phyloP scores from a whole-genome alignment of 805 yeast genomes.

The Teunomyces kruisii region DNA sequence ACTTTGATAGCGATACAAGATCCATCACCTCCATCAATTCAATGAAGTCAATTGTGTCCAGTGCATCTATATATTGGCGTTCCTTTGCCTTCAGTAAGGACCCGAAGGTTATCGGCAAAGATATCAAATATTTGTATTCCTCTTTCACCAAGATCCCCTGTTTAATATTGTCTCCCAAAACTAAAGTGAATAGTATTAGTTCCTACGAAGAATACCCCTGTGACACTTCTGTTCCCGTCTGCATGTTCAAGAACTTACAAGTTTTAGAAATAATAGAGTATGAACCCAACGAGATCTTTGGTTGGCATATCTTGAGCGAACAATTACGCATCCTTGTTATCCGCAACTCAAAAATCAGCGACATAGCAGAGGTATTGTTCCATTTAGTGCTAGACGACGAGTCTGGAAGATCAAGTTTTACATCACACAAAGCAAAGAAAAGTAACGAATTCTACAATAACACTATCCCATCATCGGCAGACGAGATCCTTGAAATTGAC shows the following conservation, averaged over 20 bases:
- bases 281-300: constrained; percentile 64
- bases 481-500: constrained; percentile 10
- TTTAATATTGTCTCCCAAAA: constrained; percentile 57
- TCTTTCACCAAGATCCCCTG: constrained; percentile 69
- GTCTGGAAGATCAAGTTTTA: constrained; percentile 36
- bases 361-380: constrained; percentile 52
- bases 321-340: constrained; percentile 54
- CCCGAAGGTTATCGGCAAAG: constrained; percentile 47
- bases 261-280: constrained; percentile 60
- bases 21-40: constrained; percentile 61
- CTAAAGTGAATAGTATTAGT: constrained; percentile 54
- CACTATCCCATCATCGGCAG: constrained; percentile 3
- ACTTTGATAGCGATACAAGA: constrained; percentile 43
- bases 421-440: constrained; percentile 19
- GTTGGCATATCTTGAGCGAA: constrained; percentile 61
- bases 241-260: constrained; percentile 58
- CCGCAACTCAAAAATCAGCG: constrained; percentile 49
- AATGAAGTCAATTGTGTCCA: constrained; percentile 49
- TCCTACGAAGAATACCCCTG: constrained; percentile 72
- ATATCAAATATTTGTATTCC: constrained; percentile 55
- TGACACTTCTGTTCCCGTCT: constrained; percentile 67
- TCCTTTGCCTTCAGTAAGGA: constrained; percentile 35
- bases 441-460: constrained; percentile 7
- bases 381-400: constrained; percentile 57
- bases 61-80: constrained; percentile 43